Conservation (phyloP, 352 stramenopile species). For the Pythium aristosporum region DNA sequence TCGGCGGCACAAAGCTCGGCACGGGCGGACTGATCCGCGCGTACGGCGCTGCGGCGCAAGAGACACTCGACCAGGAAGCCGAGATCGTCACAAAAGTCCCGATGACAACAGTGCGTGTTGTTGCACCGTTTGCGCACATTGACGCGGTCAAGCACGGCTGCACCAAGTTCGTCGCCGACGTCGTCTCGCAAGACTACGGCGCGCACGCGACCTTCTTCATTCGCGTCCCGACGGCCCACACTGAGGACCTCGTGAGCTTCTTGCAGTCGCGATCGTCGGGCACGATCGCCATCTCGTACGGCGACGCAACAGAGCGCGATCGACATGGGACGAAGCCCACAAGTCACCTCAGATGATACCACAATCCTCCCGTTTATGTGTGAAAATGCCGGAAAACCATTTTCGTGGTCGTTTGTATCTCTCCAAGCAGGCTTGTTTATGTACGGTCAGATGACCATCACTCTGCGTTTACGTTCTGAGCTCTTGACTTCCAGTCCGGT, state of each 20-base stretch:
- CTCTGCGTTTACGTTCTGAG: constrained; percentile 1
- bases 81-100: constrained; percentile 57
- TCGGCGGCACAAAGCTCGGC: constrained; percentile 71
- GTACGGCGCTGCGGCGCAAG: constrained; percentile 59
- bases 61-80: constrained; percentile 44
- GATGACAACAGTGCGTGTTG: constrained; percentile 36
- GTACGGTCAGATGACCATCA: constrained; percentile 11
- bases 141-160: constrained; percentile 52
- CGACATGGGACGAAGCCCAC: not conserved
- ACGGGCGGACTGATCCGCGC: constrained; percentile 71
- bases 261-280: constrained; percentile 52
- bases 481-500: not conserved
- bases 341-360: not conserved
- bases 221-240: constrained; percentile 37
- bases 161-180: constrained; percentile 38
- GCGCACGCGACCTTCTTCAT: constrained; percentile 41
- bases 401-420: not conserved
- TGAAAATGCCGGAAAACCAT: no score
- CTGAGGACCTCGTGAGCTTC: constrained; percentile 34
- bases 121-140: constrained; percentile 35
- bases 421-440: constrained; percentile 1
- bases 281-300: constrained; percentile 9
- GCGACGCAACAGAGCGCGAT: not conserved
- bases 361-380: not conserved
- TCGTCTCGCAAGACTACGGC: constrained; percentile 41